phyloP scores from a whole-genome alignment of 208 protist genomes.

The Crithidia fasciculata region DNA sequence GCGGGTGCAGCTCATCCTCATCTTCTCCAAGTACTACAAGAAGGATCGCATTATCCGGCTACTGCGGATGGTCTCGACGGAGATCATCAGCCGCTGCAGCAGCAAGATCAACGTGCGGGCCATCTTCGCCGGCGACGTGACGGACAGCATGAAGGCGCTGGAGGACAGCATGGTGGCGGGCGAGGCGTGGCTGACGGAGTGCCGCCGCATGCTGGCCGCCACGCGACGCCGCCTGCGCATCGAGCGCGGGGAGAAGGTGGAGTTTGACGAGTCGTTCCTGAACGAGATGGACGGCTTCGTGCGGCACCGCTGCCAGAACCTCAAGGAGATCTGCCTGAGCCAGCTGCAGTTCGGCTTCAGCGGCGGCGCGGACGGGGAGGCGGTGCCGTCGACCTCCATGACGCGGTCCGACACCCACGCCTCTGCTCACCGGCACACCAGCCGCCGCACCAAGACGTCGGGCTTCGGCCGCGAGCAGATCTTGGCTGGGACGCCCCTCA shows the following conservation, averaged over 20 bases:
- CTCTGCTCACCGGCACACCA: conserved; percentile 13
- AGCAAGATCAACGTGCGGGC: conserved; percentile 92
- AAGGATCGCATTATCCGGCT: conserved; percentile 94
- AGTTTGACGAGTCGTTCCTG: conserved; percentile 94
- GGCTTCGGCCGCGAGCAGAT: conserved; percentile 36
- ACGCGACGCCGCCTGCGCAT: conserved; percentile 78
- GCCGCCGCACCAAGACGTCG: conserved; percentile 27
- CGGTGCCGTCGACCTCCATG: conserved; percentile 12
- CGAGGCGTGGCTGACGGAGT: conserved; percentile 94
- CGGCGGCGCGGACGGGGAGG: conserved; percentile 34
- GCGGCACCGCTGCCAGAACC: conserved; percentile 96
- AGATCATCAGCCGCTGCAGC: conserved; percentile 96
- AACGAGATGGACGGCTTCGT: conserved; percentile 98
- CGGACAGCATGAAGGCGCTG: conserved; percentile 90
- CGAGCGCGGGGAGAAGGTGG: conserved; percentile 90
- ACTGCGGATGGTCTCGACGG: conserved; percentile 95
- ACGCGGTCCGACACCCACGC: conserved; percentile 18
- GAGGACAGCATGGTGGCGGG: conserved; percentile 90
- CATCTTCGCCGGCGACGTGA: conserved; percentile 95
- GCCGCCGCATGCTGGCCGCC: conserved; percentile 85
- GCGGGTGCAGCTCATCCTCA: conserved; percentile 93
- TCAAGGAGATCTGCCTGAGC: conserved; percentile 96
- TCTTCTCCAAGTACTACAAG: conserved; percentile 95
- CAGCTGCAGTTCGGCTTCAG: conserved; percentile 97
- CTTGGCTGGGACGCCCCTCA: conserved; percentile 44